Evolutionary conservation across 805 yeast species (phyloP), one percentile per base, ranked within the genome.

Genomic region (Hanseniaspora valbyensis): DNA sequence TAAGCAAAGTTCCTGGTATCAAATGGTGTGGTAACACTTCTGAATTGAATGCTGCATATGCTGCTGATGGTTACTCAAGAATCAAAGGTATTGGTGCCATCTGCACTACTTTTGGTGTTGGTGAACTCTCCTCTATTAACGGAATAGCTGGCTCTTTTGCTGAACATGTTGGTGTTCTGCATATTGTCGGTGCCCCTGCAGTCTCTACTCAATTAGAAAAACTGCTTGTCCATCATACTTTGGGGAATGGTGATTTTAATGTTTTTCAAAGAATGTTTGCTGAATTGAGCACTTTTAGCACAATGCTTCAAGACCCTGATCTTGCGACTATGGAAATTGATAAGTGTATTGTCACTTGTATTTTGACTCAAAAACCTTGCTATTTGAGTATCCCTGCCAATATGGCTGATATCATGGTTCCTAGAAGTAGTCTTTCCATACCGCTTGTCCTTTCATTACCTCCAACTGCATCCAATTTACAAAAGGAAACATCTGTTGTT

Each of bases 61-160:
- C 95, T 10, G 88, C 89, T 9, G 95, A 88, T 62, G 96, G 95
- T 6, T 89, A 86, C 59, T 77, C 92, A 18, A 72, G 88, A 55
- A 52, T 69, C 44, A 68, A 67, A 52, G 55, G 57, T 0, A 54
- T 69, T 9, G 69, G 69, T 18, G 68, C 66, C 24, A 52, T 68
- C 8, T 56, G 68, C 29, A 68, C 72, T 0, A 88, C 96, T 4
- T 84, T 73, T 64, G 96, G 95, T 32, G 96, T 89, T 18, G 96
- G 96, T 41, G 95, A 87, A 64, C 70, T 87, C 51, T 78, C 87
- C 50, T 95, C 95, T 1, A 59, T 87, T 55, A 87, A 86, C 64
- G 96, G 94, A 36, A 71, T 84, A 37, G 74, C 86, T 30, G 95
- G 95, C 32, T 77, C 95, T 0, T 82, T 72, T 66, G 83, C 92